Evolutionary conservation across 108 stramenopile species (phyloP).

Genomic region (Skeletonema tropicum): DNA sequence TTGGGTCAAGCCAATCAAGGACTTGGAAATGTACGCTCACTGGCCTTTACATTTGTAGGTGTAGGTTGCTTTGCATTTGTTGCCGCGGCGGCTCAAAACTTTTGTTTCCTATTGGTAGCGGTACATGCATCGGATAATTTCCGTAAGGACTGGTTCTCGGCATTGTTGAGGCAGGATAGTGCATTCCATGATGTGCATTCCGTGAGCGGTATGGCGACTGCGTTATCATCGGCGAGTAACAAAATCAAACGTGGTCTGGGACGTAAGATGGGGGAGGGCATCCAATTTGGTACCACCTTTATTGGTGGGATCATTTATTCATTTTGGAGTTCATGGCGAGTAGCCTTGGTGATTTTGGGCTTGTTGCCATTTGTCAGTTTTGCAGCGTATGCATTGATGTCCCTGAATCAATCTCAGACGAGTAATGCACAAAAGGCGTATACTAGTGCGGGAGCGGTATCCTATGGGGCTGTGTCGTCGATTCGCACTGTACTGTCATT

Average conservation of each 20-base stretch:
- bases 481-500: constrained; percentile 57
- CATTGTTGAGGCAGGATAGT: constrained; percentile 69
- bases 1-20: constrained; percentile 41
- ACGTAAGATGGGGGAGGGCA: constrained; percentile 72
- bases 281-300: constrained; percentile 67
- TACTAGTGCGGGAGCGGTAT: constrained; percentile 44
- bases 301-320: constrained; percentile 67
- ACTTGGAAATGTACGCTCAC: constrained; percentile 29
- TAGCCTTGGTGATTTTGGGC: constrained; percentile 63
- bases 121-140: constrained; percentile 43
- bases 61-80: constrained; percentile 64
- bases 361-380: constrained; percentile 56
- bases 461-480: constrained; percentile 38
- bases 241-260: constrained; percentile 60
- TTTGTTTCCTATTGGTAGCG: constrained; percentile 54
- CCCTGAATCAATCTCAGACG: constrained; percentile 60
- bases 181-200: constrained; percentile 70
- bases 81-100: constrained; percentile 43
- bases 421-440: constrained; percentile 51
- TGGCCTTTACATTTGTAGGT: constrained; percentile 62
- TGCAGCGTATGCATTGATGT: constrained; percentile 51
- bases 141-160: constrained; percentile 62
- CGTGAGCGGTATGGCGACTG: constrained; percentile 47
- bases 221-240: constrained; percentile 8
- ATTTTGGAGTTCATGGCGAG: constrained; percentile 61